Base-by-base conservation (phyloP, 805 yeast genomes). In the Zygotorulaspora danielsina region DNA sequence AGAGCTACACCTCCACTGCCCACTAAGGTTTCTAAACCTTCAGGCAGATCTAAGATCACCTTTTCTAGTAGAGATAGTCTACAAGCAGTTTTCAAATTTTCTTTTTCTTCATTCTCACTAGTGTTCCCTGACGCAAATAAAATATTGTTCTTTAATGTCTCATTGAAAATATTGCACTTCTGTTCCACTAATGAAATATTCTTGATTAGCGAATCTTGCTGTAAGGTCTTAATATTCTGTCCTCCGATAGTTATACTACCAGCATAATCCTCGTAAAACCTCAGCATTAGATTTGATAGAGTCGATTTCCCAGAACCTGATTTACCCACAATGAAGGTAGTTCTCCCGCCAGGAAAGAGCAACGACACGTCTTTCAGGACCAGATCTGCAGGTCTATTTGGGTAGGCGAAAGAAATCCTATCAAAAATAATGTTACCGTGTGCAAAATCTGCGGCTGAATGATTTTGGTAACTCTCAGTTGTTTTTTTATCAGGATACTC, bases 251-350 rank as follows among this genome's bases (percentile, higher is more conserved):
- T 55, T 1, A 93, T 73, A 1, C 53, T 40, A 0, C 98, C 98
- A 0, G 57, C 40, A 4, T 61, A 48, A 0, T 69, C 63, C 0
- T 57, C 45, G 51, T 89, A 87, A 17, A 85, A 71, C 19, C 73
- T 73, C 39, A 83, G 57, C 1, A 93, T 50, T 2, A 93, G 57
- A 25, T 72, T 73, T 0, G 82, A 74, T 2, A 93, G 45, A 0
- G 97, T 83, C 0, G 97, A 90, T 59, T 93, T 93, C 0, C 98
- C 98, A 0, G 89, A 80, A 0, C 99, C 99, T 0, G 97, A 88
- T 44, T 72, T 70, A 1, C 99, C 99, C 29, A 93, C 75, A 3
- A 93, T 61, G 51, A 76, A 90, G 1, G 81, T 76, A 5, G 75
- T 54, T 21, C 63, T 48, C 1, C 73, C 70, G 0, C 74, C 59